These are phyloP conservation scores for Pyronema omphalodes DNA, from an alignment of 495 filamentous ascomycete genomes.

Conservation along the genomic window DNA sequence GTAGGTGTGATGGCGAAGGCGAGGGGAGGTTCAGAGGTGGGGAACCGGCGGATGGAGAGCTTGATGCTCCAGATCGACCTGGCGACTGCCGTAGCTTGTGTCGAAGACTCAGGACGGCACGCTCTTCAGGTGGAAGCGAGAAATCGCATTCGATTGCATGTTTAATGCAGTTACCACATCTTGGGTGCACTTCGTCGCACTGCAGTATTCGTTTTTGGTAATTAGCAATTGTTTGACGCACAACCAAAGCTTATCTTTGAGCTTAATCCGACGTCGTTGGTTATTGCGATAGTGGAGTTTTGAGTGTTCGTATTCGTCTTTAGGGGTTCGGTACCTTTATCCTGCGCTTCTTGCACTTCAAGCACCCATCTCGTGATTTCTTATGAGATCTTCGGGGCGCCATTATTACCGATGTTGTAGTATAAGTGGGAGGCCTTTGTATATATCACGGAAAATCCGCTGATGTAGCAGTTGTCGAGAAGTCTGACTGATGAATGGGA, in stretches of 20 bases:
- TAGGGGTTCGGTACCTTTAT: constrained; percentile 33
- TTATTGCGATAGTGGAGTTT: too few relatives aligned
- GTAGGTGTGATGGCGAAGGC: not conserved
- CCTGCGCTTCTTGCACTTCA: constrained; percentile 42
- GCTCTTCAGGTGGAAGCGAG: constrained; percentile 1
- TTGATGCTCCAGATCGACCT: not conserved
- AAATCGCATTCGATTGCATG: constrained; percentile 47
- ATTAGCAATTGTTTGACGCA: not conserved
- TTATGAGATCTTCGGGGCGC: constrained; percentile 43
- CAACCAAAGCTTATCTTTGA: not conserved
- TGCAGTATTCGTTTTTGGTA: constrained; percentile 13
- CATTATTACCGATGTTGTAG: constrained; percentile 21
- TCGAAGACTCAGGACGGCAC: not conserved
- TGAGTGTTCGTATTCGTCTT: not conserved
- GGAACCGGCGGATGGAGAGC: not conserved
- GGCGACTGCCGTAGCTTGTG: not conserved
- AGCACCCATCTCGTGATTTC: constrained; percentile 42
- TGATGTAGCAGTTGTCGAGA: too few relatives aligned
- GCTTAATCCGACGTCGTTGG: not conserved
- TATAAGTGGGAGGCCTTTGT: too few relatives aligned
- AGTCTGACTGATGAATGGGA: not conserved
- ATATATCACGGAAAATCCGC: too few relatives aligned
- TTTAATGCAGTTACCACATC: constrained; percentile 43
- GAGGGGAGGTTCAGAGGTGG: not conserved
- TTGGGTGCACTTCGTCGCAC: constrained; percentile 46